Conservation (phyloP, 1,284 basidiomycete genomes). For the Ceratorhiza oryzae-sativae region DNA sequence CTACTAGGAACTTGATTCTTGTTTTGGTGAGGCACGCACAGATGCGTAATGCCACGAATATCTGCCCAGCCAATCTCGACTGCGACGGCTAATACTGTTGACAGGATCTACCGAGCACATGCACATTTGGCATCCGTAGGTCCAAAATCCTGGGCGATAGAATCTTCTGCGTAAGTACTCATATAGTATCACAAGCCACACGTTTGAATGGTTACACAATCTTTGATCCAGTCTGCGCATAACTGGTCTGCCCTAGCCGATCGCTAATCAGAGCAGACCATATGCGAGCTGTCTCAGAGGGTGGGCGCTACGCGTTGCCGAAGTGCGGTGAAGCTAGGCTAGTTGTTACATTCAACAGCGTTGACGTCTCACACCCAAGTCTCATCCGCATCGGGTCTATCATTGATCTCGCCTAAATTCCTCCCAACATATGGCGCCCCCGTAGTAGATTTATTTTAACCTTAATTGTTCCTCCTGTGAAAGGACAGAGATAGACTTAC, state of each 20-base stretch:
- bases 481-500: no score
- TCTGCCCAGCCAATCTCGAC: neutral
- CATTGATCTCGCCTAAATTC: no score
- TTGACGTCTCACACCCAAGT: neutral
- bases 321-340: neutral
- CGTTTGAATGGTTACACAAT: neutral
- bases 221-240: neutral
- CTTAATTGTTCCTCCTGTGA: no score
- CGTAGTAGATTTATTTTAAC: no score
- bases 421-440: no score
- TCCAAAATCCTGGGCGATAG: neutral
- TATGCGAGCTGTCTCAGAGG: conserved; percentile 4
- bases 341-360: conserved; percentile 21
- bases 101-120: conserved; percentile 26
- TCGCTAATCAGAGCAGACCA: conserved; percentile 15
- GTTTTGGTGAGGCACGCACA: neutral
- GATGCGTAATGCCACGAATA: conserved; percentile 6
- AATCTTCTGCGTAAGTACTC: neutral
- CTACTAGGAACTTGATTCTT: neutral
- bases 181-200: neutral
- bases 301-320: neutral
- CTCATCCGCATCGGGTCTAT: no score
- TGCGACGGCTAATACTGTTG: neutral
- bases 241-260: conserved; percentile 1
- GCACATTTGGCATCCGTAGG: neutral